phyloP scores from a whole-genome alignment of 1,284 basidiomycete genomes.

The Puccinia triticina region DNA sequence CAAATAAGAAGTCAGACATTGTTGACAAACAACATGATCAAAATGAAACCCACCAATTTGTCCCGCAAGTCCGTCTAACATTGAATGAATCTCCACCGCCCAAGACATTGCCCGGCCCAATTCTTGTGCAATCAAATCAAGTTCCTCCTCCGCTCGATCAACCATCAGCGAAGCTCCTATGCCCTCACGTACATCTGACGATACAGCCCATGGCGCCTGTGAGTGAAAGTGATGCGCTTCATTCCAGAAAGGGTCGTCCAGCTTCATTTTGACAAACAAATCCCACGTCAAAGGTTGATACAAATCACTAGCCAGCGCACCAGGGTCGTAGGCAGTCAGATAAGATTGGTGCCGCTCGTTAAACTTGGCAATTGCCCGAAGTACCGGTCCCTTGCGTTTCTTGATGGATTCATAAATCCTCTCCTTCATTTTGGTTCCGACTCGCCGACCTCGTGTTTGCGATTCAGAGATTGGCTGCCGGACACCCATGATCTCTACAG shows the following conservation, averaged over 20 bases:
- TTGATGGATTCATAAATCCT: slow-evolving; percentile 13
- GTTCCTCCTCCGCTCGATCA: not conserved
- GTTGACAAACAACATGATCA: not conserved
- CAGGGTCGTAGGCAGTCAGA: not conserved
- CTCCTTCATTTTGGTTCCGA: slow-evolving; percentile 11
- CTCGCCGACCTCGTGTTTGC: not conserved
- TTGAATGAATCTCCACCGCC: not conserved
- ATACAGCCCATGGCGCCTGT: not conserved
- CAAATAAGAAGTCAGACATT: not conserved
- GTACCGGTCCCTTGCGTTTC: not conserved
- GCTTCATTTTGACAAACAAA: not conserved
- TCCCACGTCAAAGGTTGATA: not conserved
- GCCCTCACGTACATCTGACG: not conserved
- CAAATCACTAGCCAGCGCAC: not conserved
- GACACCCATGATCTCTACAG: not conserved
- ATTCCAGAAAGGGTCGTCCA: not conserved
- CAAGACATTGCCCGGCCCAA: slow-evolving; percentile 1
- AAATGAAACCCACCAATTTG: not conserved
- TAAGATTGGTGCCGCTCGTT: not conserved
- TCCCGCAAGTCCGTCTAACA: not conserved
- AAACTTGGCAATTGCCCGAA: not conserved
- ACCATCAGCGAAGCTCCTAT: not conserved
- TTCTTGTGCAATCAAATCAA: slow-evolving; percentile 6
- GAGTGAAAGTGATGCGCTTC: not conserved
- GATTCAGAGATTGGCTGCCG: not conserved